phyloP scores from a whole-genome alignment of 495 filamentous ascomycete genomes.

The Aspergillus wentii region DNA sequence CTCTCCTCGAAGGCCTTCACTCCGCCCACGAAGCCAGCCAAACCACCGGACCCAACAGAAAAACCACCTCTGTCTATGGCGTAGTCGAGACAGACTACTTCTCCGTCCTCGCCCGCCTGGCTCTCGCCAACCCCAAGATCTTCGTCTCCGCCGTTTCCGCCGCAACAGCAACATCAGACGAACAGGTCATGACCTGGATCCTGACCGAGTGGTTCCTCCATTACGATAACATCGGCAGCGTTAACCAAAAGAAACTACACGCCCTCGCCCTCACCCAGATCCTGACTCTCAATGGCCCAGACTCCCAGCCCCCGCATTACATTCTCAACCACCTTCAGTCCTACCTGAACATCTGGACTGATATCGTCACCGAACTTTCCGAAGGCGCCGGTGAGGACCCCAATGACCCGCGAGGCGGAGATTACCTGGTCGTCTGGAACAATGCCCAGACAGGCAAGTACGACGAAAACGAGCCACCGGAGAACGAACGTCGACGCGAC shows the following conservation, averaged over 20 bases:
- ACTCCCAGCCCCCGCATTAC: constrained; percentile 43
- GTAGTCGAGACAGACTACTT: constrained; percentile 80
- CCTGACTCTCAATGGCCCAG: constrained; percentile 56
- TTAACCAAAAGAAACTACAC: constrained; percentile 72
- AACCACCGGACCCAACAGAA: constrained; percentile 70
- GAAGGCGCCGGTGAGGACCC: constrained; percentile 40
- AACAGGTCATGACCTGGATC: constrained; percentile 64
- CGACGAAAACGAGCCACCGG: constrained; percentile 55
- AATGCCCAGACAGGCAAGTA: constrained; percentile 23
- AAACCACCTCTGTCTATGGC: constrained; percentile 55
- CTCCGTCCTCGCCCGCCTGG: constrained; percentile 73
- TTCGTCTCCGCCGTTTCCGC: constrained; percentile 53
- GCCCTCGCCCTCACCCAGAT: constrained; percentile 77
- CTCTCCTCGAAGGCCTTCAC: constrained; percentile 66
- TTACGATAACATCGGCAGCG: constrained; percentile 75
- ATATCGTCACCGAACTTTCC: constrained; percentile 57
- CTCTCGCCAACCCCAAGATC: constrained; percentile 59
- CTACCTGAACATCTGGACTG: constrained; percentile 66
- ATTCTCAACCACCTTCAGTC: constrained; percentile 58
- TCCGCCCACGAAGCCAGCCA: constrained; percentile 67
- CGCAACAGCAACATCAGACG: constrained; percentile 31
- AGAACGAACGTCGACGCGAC: constrained; percentile 51
- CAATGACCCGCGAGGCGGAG: constrained; percentile 31
- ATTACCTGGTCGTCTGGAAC: constrained; percentile 53
- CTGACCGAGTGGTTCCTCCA: constrained; percentile 82